Evolutionary conservation across 1,284 basidiomycete genomes (phyloP).

Genomic region (Heterobasidion annosum): DNA sequence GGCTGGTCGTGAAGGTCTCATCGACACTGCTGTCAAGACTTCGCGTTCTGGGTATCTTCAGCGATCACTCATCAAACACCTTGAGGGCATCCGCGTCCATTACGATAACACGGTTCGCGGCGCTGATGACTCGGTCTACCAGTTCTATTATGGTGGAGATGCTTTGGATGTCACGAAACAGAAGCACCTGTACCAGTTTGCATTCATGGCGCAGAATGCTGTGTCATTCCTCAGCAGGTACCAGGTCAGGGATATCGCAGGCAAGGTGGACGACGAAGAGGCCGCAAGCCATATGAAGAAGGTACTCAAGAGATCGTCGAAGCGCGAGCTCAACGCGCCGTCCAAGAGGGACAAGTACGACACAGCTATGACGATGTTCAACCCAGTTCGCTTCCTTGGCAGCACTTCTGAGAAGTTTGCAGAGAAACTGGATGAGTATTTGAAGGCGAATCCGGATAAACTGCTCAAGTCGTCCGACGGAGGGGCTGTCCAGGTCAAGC

Average conservation of each 20-base stretch:
- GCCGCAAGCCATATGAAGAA: conserved; percentile 85
- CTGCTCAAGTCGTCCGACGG: conserved; percentile 52
- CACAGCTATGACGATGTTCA: conserved; percentile 74
- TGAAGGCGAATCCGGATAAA: conserved; percentile 72
- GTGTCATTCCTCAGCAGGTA: conserved; percentile 72
- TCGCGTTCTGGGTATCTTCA: conserved; percentile 98
- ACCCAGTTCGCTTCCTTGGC: conserved; percentile 78
- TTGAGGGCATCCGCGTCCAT: conserved; percentile 93
- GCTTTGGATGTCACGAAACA: conserved; percentile 95
- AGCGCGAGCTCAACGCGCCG: conserved; percentile 34
- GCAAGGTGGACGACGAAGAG: conserved; percentile 57
- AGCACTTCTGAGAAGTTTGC: conserved; percentile 94
- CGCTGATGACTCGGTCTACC: conserved; percentile 87
- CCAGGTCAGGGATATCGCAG: conserved; percentile 53
- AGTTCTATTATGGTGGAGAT: conserved; percentile 98
- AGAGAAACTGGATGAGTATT: conserved; percentile 71
- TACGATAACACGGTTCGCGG: conserved; percentile 99
- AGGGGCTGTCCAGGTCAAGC: conserved; percentile 23
- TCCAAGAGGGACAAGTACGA: conserved; percentile 48
- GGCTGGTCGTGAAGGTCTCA: conserved; percentile 98
- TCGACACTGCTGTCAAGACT: conserved; percentile 99
- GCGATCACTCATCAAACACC: conserved; percentile 96
- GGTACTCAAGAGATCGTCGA: conserved; percentile 66
- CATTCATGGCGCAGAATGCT: conserved; percentile 89
- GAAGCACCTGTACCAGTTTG: conserved; percentile 86